phyloP scores from a whole-genome alignment of 2,329 filamentous ascomycete species.

The Venturia oleaginea region DNA sequence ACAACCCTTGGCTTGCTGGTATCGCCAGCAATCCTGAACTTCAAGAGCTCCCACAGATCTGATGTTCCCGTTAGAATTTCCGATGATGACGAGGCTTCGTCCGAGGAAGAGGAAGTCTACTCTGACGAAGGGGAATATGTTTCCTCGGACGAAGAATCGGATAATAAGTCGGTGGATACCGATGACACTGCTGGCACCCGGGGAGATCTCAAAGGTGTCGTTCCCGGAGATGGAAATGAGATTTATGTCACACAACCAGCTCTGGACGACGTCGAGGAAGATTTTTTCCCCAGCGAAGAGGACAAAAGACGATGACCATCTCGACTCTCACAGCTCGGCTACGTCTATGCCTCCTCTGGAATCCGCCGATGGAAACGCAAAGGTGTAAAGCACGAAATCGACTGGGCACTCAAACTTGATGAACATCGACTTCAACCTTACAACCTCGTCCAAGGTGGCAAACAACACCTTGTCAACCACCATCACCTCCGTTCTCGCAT shows the following conservation, averaged over 20 bases:
- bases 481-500: conserved; percentile 17
- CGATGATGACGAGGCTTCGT: conserved; percentile 37
- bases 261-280: conserved; percentile 73
- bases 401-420: conserved; percentile 85
- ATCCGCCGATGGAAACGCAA: conserved; percentile 66
- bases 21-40: conserved; percentile 9
- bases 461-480: background rate
- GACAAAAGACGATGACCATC: conserved; percentile 69
- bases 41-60: conserved; percentile 23
- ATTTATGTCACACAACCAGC: conserved; percentile 87
- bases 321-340: conserved; percentile 72
- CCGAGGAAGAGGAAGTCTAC: conserved; percentile 27
- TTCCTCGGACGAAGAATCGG: conserved; percentile 19
- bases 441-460: conserved; percentile 57
- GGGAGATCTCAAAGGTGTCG: conserved; percentile 69
- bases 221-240: conserved; percentile 63
- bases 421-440: conserved; percentile 59
- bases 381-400: conserved; percentile 77
- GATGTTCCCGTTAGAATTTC: conserved; percentile 43
- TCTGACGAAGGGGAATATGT: conserved; percentile 20
- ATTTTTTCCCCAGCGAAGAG: conserved; percentile 69
- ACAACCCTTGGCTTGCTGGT: conserved; percentile 24
- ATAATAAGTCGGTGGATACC: conserved; percentile 14
- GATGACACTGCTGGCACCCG: conserved; percentile 23
- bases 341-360: conserved; percentile 82